Percentiles rank a stretch among this genome's conserved stretches.
Conservation (phyloP, 139 green algal species). For the Tetraselmis striata region DNA sequence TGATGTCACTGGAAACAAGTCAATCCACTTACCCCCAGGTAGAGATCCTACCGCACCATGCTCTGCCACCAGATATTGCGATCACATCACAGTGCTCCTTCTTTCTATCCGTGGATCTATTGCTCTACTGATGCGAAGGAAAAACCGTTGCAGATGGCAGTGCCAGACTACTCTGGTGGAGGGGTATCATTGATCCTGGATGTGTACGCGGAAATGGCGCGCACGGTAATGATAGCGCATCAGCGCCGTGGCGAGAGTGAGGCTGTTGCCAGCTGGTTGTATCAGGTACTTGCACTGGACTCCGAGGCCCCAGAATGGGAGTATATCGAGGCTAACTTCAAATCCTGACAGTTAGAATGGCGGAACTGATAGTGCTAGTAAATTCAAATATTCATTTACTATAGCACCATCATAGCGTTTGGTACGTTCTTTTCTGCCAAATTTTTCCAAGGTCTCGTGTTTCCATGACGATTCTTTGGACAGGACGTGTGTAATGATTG, state of each 20-base stretch:
- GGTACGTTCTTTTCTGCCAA: too few species aligned
- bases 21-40: background rate
- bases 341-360: too few species aligned
- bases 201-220: constrained; percentile 24
- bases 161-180: background rate
- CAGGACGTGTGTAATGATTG: too few species aligned
- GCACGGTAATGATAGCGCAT: constrained; percentile 49
- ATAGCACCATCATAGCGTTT: too few species aligned
- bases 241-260: constrained; percentile 64
- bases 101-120: background rate
- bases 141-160: background rate
- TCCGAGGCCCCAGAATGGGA: constrained; percentile 47
- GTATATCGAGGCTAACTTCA: too few species aligned
- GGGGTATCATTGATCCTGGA: background rate
- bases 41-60: background rate
- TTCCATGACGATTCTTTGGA: too few species aligned
- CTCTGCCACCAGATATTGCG: background rate
- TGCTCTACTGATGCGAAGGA: too few species aligned
- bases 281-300: constrained; percentile 59
- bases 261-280: constrained; percentile 63
- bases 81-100: background rate
- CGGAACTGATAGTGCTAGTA: too few species aligned
- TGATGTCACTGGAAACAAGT: background rate
- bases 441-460: too few species aligned
- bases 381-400: too few species aligned